Evolutionary conservation across 345 rosid genomes (phyloP), one percentile per base, ranked within the genome.

Genomic region (Salix brachista): DNA sequence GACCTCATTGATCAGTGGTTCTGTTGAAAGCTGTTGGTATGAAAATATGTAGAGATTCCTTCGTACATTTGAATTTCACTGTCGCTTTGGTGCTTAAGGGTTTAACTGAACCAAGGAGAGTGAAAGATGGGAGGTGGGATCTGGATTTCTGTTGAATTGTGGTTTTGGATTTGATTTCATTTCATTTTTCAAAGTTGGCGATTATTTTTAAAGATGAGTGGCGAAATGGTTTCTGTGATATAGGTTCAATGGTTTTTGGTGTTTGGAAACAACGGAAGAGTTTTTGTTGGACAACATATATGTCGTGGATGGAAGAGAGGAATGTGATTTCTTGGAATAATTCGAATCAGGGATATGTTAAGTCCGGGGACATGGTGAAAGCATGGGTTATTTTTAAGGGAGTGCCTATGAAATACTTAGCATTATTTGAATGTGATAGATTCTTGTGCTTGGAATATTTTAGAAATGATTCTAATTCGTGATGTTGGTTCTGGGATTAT

Each of bases 241-340:
- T 7, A 46, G 41, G 42, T 80, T 76, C 82, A 6, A 78, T 83
- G 82, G 75, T 78, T 61, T 78, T 30, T 10, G 0, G 84, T 86
- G 26, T 85, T 69, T 70, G 83, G 75, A 14, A 83, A 70, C 67
- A 78, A 67, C 46, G 78, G 78, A 37, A 81, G 67, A 58, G 80
- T 85, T 56, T 75, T 73, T 48, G 19, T 62, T 69, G 88, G 85
- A 23, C 72, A 69, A 4, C 37, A 52, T 60, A 12, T 73, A 48
- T 83, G 81, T 69, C 52, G 81, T 77, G 42, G 69, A 85, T 81
- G 85, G 65, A 66, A 0, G 83, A 74, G 19, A 83, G 73, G 78
- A 83, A 74, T 79, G 81, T 75, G 10, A 52, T 81, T 69, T 81
- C 79, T 28, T 85, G 83, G 81, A 81, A 84, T 4, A 75, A 79